phyloP scores from a whole-genome alignment of 768 basidiomycete genomes.

The Lactarius trivialis region DNA sequence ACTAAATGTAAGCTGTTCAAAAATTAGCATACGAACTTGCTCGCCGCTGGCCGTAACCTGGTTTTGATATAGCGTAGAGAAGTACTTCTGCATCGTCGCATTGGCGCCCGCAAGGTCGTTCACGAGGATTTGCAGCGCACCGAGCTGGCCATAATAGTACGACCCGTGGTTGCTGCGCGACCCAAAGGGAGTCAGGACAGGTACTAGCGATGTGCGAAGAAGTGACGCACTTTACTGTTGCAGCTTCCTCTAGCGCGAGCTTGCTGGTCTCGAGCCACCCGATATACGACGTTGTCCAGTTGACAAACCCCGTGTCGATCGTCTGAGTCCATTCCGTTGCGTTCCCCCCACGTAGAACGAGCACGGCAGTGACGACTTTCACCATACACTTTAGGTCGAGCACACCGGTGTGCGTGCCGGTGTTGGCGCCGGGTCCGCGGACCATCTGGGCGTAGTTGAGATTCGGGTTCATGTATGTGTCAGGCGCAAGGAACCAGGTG shows the following conservation, averaged over 20 bases:
- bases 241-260: slow-evolving; percentile 22
- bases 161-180: slow-evolving; percentile 29
- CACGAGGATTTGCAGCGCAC: slow-evolving; percentile 27
- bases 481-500: slow-evolving; percentile 31
- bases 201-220: not conserved
- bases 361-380: slow-evolving; percentile 28
- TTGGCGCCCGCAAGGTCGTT: slow-evolving; percentile 27
- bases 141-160: slow-evolving; percentile 29
- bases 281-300: slow-evolving; percentile 28
- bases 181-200: not conserved
- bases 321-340: slow-evolving; percentile 26
- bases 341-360: slow-evolving; percentile 24
- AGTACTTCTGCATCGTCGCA: slow-evolving; percentile 25
- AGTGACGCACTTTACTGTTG: slow-evolving; percentile 26
- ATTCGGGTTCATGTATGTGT: slow-evolving; percentile 31
- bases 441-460: slow-evolving; percentile 19
- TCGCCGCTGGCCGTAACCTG: slow-evolving; percentile 30
- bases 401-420: not conserved
- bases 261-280: slow-evolving; percentile 27
- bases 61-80: slow-evolving; percentile 23
- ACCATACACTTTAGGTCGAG: slow-evolving; percentile 27
- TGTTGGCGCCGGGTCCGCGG: slow-evolving; percentile 17
- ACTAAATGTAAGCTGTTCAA: too few species aligned
- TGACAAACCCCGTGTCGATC: slow-evolving; percentile 25
- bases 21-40: slow-evolving; percentile 6